Conservation (phyloP, 2,329 filamentous ascomycete genomes). For the Falciphora oryzae region DNA sequence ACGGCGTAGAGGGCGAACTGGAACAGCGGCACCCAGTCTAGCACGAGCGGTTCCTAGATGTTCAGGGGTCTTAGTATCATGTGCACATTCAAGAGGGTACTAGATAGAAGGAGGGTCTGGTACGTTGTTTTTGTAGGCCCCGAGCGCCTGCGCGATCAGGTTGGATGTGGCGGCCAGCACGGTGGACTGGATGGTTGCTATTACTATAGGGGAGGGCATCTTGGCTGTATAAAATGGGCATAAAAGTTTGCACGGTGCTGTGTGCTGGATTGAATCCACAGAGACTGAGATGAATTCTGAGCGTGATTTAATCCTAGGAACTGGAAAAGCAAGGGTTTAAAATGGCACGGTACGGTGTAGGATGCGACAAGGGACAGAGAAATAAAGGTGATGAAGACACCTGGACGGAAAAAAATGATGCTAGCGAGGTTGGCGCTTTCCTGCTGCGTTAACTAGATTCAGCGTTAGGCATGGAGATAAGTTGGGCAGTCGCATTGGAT, state of each 20-base stretch:
- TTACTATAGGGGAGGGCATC: conserved; percentile 43
- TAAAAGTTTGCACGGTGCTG: neutral
- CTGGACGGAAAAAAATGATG: too few relatives aligned
- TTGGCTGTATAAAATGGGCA: neutral
- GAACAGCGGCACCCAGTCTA: conserved; percentile 64
- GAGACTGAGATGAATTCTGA: too few relatives aligned
- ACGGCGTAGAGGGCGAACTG: conserved; percentile 73
- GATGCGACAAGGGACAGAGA: too few relatives aligned
- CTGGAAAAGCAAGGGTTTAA: too few relatives aligned
- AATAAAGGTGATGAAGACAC: too few relatives aligned
- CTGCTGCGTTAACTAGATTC: neutral
- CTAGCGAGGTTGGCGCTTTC: neutral
- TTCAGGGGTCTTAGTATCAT: conserved; percentile 10
- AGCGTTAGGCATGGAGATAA: too few relatives aligned
- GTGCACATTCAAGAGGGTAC: neutral
- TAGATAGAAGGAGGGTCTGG: conserved; percentile 7
- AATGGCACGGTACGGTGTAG: too few relatives aligned
- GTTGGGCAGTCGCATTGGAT: too few relatives aligned
- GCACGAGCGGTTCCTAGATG: conserved; percentile 47
- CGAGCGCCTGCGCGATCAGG: conserved; percentile 65
- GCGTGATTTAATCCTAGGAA: too few relatives aligned
- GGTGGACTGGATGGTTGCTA: conserved; percentile 59
- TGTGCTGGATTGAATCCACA: too few relatives aligned
- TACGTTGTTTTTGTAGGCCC: conserved; percentile 56
- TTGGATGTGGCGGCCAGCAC: conserved; percentile 63